phyloP scores from a whole-genome alignment of 305 asterid genomes.

The Solanum hybrid region DNA sequence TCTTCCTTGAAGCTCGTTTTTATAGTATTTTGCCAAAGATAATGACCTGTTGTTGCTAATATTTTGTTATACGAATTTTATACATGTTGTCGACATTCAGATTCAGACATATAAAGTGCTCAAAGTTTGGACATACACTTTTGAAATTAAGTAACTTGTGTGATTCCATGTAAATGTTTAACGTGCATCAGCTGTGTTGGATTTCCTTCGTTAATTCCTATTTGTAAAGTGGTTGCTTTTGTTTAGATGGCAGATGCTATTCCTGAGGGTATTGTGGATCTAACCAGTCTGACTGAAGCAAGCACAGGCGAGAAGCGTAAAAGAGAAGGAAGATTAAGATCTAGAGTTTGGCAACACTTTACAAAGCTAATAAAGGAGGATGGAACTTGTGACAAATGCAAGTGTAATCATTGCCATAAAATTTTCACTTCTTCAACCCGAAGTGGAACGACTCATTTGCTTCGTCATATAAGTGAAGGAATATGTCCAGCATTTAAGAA shows the following conservation, averaged over 20 bases:
- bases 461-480: constrained; percentile 17
- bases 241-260: constrained; percentile 5
- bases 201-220: not conserved
- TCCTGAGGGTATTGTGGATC: constrained; percentile 2
- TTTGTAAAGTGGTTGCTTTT: not conserved
- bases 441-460: constrained; percentile 15
- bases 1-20: not conserved
- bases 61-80: too few species aligned
- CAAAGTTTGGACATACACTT: not conserved
- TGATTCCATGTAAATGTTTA: not conserved
- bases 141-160: not conserved
- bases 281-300: constrained; percentile 7
- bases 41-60: too few species aligned
- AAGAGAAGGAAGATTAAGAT: constrained; percentile 13
- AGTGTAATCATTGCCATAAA: constrained; percentile 14
- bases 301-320: constrained; percentile 4
- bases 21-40: not conserved
- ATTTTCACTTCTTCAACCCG: constrained; percentile 5
- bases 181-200: too few species aligned
- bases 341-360: constrained; percentile 17
- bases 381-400: constrained; percentile 9
- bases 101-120: not conserved
- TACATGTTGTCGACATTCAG: not conserved
- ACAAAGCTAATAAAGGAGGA: constrained; percentile 13
- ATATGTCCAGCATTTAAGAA: constrained; percentile 7